Base-by-base conservation (phyloP, 345 rosid genomes). In the Schrenkiella parvula region DNA sequence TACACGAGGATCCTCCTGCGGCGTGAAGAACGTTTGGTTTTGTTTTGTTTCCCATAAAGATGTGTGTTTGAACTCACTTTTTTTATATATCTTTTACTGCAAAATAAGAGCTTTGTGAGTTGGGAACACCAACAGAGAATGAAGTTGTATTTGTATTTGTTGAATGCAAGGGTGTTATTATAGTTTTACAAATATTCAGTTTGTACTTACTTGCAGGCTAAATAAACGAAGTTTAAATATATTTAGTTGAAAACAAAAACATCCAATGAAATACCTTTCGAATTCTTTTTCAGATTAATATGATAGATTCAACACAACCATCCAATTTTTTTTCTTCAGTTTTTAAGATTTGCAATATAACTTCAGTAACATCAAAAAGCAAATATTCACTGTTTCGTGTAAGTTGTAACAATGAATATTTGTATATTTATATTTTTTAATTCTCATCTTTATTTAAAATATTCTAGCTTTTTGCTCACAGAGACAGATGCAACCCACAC, bases 1-100 rank as follows among this genome's bases (percentile, higher is more conserved):
- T 78, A 65, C 54, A 29, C 11, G 74, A 67, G 18, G 82, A 87
- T 55, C 72, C 48, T 46, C 14, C 60, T 0, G 6, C 41, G 2
- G 37, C 60, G 0, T 66, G 66, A 74, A 19, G 46, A 37, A 25
- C 10, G 25, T 47, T 11, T 42, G 19, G 8, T 5, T 38, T 14
- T 22, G 25, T 19, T 6, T 15, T 67, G 44, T 57, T 54, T 67
- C 21, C 1, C 2, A 32, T 42, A 15, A 31, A 53, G 44, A 18
- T 31, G 2, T 31, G 21, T 70, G 25, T 44, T 44, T 0, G n/a
- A 47, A 9, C 18, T 48, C 41, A 37, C 29, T 69, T 7, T 44
- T 35, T 32, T 46, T 38, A 41, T 41, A 4, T 28, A 14, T 28
- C 22, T 15, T 13, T 11, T 25, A 8, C 21, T 54, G 13, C 41